Conservation (phyloP, 139 green algal species). For the Tetraselmis chui region DNA sequence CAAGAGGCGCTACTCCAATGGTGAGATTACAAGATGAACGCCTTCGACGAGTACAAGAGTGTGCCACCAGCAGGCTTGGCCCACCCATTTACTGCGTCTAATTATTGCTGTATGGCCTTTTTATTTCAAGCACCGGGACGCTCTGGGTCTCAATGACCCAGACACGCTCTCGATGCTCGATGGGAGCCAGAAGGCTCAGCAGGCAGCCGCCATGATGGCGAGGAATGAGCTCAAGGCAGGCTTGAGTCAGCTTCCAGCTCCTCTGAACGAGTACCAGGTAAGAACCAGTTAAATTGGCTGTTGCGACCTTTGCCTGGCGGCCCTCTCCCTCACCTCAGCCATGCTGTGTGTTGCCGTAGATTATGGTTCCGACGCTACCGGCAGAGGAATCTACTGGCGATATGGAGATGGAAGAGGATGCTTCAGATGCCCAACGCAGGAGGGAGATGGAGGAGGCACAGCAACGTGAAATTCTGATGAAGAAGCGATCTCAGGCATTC, state of each 20-base stretch:
- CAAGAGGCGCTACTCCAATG: too few species aligned
- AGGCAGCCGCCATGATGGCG: conserved; percentile 13
- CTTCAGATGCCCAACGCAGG: conserved; percentile 1
- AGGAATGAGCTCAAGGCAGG: conserved; percentile 23
- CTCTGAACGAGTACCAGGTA: conserved; percentile 40
- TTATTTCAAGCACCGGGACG: conserved; percentile 54
- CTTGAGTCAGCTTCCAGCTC: conserved; percentile 67
- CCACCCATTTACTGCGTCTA: too few species aligned
- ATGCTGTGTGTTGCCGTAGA: conserved; percentile 7
- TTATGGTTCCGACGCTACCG: conserved; percentile 9
- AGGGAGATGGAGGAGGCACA: conserved; percentile 2
- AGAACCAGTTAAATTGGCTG: background rate
- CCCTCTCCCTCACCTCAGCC: conserved; percentile 5
- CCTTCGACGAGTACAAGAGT: too few species aligned
- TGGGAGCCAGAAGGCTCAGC: conserved; percentile 1
- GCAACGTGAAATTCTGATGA: conserved; percentile 3
- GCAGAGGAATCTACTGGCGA: conserved; percentile 1
- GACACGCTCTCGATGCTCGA: conserved; percentile 11
- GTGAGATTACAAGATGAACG: conserved; percentile 45
- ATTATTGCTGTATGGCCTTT: too few species aligned
- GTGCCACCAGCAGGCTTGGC: too few species aligned
- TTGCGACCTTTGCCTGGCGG: conserved; percentile 6
- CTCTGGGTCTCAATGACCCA: conserved; percentile 79
- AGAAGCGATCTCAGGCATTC: conserved; percentile 4
- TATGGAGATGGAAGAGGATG: conserved; percentile 10